These are phyloP conservation scores for Lanmaoa pseudosensibilis DNA, from an alignment of 768 basidiomycete species.

Conservation along the genomic window DNA sequence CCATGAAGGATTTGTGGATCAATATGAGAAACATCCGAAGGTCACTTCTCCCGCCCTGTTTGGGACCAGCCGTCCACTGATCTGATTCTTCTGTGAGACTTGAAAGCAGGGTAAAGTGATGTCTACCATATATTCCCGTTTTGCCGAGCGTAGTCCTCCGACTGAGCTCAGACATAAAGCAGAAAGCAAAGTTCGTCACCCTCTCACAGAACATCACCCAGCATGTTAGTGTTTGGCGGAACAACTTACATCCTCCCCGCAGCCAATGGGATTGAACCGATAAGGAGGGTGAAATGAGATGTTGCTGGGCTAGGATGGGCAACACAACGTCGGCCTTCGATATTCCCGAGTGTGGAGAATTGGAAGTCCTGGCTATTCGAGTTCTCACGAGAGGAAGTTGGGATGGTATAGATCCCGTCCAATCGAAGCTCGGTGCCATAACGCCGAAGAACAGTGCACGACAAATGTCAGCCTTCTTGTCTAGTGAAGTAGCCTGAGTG, in stretches of 20 bases:
- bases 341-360: neutral
- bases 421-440: neutral
- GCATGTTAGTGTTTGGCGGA: neutral
- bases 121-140: neutral
- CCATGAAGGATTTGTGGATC: neutral
- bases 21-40: neutral
- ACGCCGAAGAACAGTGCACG: neutral
- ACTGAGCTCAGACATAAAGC: neutral
- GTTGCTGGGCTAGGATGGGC: neutral
- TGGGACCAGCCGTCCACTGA: neutral
- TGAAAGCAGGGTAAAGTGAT: too few species aligned
- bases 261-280: neutral
- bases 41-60: neutral
- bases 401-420: neutral
- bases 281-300: neutral
- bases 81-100: neutral
- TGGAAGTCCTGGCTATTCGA: neutral
- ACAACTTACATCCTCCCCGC: neutral
- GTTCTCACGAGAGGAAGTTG: neutral
- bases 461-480: too few species aligned
- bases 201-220: neutral
- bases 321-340: neutral
- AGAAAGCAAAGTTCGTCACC: neutral
- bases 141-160: neutral
- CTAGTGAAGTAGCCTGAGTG: neutral